Conservation (phyloP, 192 early-diverging fungal species). For the Neocallimastix lanati region DNA sequence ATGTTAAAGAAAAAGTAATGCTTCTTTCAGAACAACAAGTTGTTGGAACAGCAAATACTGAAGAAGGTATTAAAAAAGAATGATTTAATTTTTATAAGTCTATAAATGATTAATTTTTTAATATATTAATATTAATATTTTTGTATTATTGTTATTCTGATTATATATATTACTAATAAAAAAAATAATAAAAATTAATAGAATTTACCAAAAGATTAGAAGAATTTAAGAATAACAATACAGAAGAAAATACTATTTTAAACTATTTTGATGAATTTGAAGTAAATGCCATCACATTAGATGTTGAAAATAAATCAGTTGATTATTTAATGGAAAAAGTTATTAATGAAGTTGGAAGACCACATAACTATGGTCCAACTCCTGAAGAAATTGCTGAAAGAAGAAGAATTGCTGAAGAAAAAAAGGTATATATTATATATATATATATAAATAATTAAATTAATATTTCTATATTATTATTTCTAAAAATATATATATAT, state of each 20-base stretch:
- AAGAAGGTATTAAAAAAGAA: conserved; percentile 25
- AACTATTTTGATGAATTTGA: conserved; percentile 46
- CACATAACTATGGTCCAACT: conserved; percentile 40
- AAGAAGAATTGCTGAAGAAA: conserved; percentile 16
- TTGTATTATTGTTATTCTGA: no score
- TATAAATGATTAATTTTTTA: background rate
- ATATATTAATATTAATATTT: background rate
- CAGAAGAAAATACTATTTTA: conserved; percentile 32
- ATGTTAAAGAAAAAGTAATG: conserved; percentile 35
- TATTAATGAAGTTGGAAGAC: conserved; percentile 21
- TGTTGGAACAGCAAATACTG: conserved; percentile 25
- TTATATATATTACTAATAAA: no score
- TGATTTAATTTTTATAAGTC: conserved; percentile 1
- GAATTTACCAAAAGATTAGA: conserved; percentile 24
- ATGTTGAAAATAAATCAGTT: conserved; percentile 11
- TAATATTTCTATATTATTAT: no score
- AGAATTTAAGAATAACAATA: conserved; percentile 26
- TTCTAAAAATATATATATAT: no score
- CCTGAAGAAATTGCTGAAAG: conserved; percentile 30
- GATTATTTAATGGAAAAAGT: conserved; percentile 16
- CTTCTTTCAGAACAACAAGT: conserved; percentile 26
- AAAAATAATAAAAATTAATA: no score
- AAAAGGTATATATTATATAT: no score
- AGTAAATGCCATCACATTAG: conserved; percentile 21
- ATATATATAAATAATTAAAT: no score